These are phyloP conservation scores for Dactylellina cionopaga DNA, from an alignment of 2,329 filamentous ascomycete genomes.

Conservation along the genomic window DNA sequence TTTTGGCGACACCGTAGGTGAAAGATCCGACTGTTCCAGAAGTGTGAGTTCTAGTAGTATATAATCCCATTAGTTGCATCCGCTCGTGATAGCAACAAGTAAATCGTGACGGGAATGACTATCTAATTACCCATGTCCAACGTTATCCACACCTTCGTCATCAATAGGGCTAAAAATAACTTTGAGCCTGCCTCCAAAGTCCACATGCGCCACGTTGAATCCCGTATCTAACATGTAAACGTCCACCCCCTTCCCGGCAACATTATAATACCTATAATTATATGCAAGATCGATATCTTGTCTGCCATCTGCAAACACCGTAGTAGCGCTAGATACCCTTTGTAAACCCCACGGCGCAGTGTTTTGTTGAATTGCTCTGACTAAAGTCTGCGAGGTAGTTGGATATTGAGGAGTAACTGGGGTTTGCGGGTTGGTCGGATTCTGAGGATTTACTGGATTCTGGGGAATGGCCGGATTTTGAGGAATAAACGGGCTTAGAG, in stretches of 20 bases:
- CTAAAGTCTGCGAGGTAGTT: no score
- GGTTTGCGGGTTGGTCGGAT: no score
- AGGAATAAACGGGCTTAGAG: no score
- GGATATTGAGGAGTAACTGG: no score
- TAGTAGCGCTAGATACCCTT: slow-evolving; percentile 56
- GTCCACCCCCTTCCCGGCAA: slow-evolving; percentile 61
- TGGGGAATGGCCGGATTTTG: no score
- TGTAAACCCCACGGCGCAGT: slow-evolving; percentile 57
- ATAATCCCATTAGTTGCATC: not conserved
- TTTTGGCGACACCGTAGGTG: slow-evolving; percentile 21
- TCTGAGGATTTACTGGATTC: no score
- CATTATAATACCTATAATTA: slow-evolving; percentile 52
- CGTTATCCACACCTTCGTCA: slow-evolving; percentile 61
- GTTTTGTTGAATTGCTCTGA: slow-evolving; percentile 15
- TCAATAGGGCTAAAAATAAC: slow-evolving; percentile 59
- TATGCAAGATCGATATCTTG: slow-evolving; percentile 56
- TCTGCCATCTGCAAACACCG: slow-evolving; percentile 56
- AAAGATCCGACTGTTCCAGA: slow-evolving; percentile 14
- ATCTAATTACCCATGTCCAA: slow-evolving; percentile 70
- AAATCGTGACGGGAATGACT: no score
- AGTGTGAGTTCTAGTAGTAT: not conserved
- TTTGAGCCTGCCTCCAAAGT: slow-evolving; percentile 57
- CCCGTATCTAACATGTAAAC: slow-evolving; percentile 65
- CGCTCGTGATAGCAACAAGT: not conserved
- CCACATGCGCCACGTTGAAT: slow-evolving; percentile 56